Base-by-base conservation (phyloP, 1,284 basidiomycete genomes). In the Inonotus hispidus region DNA sequence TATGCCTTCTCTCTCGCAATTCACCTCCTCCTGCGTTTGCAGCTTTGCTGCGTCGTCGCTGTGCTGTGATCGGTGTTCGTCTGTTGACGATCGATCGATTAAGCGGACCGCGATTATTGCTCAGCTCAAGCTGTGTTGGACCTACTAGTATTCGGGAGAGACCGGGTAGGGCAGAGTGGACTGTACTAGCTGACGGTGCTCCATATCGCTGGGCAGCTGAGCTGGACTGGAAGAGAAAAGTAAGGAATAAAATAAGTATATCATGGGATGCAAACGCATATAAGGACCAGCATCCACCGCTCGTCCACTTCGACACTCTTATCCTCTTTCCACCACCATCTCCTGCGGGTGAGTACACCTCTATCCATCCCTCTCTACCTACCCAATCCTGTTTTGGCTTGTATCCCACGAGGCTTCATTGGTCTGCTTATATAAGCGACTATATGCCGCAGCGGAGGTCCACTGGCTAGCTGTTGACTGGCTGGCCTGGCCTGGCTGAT, bases 211-310 rank as follows among this genome's bases (percentile, higher is more conserved):
- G 45, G 43, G 55, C 45, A 35, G n/a, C 11, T 27, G n/a, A n/a
- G n/a, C n/a, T n/a, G n/a, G n/a, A n/a, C n/a, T n/a, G n/a, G n/a
- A n/a, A n/a, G n/a, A n/a, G n/a, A n/a, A n/a, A 49, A 46, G 21
- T 23, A 32, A 39, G 46, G 16, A 39, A 37, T 32, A 50, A 38
- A 19, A 50, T 11, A 58, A 14, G 47, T 14, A 11, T 46, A 35
- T 57, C 55, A 46, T 57, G 45, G 39, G 55, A 45, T 57, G 55
- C 55, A 57, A 57, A 57, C 41, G 43, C 43, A 39, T 57, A 57
- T 57, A 57, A 57, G 41, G 55, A 29, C 23, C 41, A 19, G 6
- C 41, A n/a, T 45, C 55, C 53, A 55, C 37, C 53, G 53, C n/a
- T 45, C 19, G 10, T 55, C 53, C 19, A 19, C 53, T 13, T 39